Percentiles rank a stretch among this genome's conserved stretches.
phyloP scores from a whole-genome alignment of 805 yeast genomes.

The Tanozyma kutaoensis region DNA sequence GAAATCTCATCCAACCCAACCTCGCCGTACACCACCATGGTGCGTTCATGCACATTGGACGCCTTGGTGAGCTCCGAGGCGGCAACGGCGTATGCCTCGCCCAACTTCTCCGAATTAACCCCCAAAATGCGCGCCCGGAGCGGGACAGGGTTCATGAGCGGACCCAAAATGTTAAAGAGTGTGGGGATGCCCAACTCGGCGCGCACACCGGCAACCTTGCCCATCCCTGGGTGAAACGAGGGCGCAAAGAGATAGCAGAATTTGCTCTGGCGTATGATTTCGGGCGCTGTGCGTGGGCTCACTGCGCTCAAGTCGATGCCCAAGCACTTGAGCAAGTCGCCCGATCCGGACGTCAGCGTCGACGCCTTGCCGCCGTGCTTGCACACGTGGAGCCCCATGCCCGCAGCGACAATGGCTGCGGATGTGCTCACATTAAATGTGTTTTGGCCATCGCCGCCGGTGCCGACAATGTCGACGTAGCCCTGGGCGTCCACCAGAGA shows the following conservation, averaged over 20 bases:
- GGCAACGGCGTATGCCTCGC: conserved; percentile 75
- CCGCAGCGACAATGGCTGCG: conserved; percentile 88
- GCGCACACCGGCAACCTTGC: conserved; percentile 65
- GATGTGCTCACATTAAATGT: conserved; percentile 96
- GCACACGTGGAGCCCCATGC: conserved; percentile 68
- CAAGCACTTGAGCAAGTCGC: conserved; percentile 69
- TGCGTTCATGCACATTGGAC: conserved; percentile 32
- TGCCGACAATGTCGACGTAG: conserved; percentile 86
- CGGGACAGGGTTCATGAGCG: conserved; percentile 84
- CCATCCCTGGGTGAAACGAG: conserved; percentile 88
- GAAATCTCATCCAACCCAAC: conserved; percentile 90
- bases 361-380: conserved; percentile 98
- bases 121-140: conserved; percentile 74
- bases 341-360: conserved; percentile 87
- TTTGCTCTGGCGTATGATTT: conserved; percentile 32
- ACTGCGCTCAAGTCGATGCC: conserved; percentile 76
- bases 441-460: conserved; percentile 98
- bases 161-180: conserved; percentile 89
- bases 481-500: conserved; percentile 32
- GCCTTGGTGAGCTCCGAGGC: conserved; percentile 47
- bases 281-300: conserved; percentile 46
- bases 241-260: conserved; percentile 84
- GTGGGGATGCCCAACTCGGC: conserved; percentile 78
- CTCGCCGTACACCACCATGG: conserved; percentile 89
- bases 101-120: conserved; percentile 69